Percentiles rank a stretch among this genome's conserved stretches.
phyloP scores from a whole-genome alignment of 2,329 filamentous ascomycete genomes.

The Thermochaetoides dissita region DNA sequence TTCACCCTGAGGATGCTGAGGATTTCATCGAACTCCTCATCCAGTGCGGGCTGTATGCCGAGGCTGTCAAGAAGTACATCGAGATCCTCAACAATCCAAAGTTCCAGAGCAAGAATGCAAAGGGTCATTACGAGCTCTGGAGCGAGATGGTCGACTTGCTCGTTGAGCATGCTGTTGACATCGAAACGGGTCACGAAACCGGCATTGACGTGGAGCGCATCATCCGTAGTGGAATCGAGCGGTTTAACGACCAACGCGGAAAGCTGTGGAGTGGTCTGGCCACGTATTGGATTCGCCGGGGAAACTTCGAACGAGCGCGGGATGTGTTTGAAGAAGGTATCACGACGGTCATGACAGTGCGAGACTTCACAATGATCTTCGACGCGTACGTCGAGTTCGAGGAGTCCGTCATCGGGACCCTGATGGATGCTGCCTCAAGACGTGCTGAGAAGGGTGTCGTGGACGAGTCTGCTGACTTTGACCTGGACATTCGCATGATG shows the following conservation, averaged over 20 bases:
- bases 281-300: conserved; percentile 89
- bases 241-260: conserved; percentile 86
- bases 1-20: conserved; percentile 88
- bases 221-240: conserved; percentile 76
- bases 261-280: conserved; percentile 91
- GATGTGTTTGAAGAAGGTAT: conserved; percentile 94
- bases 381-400: conserved; percentile 96
- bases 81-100: conserved; percentile 78
- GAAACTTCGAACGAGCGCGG: conserved; percentile 81
- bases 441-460: conserved; percentile 65
- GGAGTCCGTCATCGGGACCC: conserved; percentile 78
- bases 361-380: conserved; percentile 92
- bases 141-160: conserved; percentile 92
- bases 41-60: conserved; percentile 71
- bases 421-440: conserved; percentile 76
- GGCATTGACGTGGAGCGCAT: conserved; percentile 87
- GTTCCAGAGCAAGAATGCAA: conserved; percentile 85
- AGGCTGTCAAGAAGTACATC: conserved; percentile 84
- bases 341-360: conserved; percentile 95
- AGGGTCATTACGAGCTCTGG: conserved; percentile 94
- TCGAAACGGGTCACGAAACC: conserved; percentile 65
- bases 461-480: conserved; percentile 78
- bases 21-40: conserved; percentile 86
- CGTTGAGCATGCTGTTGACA: conserved; percentile 76
- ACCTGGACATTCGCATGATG: conserved; percentile 93